Percentiles rank a stretch among this genome's conserved stretches.
These are phyloP conservation scores for Acaromyces ingoldii DNA, from an alignment of 1,284 basidiomycete species.

Conservation along the genomic window DNA sequence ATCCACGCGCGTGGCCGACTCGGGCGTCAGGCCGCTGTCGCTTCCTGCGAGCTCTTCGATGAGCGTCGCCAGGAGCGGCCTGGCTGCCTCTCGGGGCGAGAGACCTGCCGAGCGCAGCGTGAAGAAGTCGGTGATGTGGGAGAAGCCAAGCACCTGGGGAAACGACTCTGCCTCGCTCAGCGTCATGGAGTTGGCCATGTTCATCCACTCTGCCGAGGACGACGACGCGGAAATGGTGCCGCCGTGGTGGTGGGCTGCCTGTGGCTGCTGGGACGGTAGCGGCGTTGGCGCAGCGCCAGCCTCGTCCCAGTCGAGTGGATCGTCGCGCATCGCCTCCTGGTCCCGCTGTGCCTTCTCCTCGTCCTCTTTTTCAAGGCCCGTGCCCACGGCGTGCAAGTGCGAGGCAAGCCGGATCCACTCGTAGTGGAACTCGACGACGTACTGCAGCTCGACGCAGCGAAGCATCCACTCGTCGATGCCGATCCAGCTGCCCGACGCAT, in stretches of 20 bases:
- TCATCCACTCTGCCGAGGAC: constrained; percentile 26
- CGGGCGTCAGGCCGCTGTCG: constrained; percentile 13
- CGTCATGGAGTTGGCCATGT: too few relatives aligned
- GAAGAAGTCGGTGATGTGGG: constrained; percentile 24
- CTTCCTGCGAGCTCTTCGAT: constrained; percentile 21
- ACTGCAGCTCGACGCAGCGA: constrained; percentile 28
- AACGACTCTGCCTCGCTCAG: too few relatives aligned
- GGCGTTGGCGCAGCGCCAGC: constrained; percentile 1
- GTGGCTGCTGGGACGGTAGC: constrained; percentile 14
- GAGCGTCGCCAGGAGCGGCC: constrained; percentile 26
- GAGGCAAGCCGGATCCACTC: background rate
- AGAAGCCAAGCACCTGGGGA: constrained; percentile 25
- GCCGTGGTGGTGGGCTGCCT: constrained; percentile 7
- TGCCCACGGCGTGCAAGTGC: background rate
- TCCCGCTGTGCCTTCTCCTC: background rate
- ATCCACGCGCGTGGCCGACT: constrained; percentile 21
- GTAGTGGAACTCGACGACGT: constrained; percentile 5
- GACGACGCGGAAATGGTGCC: constrained; percentile 8
- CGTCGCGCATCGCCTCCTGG: constrained; percentile 9
- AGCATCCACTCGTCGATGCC: constrained; percentile 33
- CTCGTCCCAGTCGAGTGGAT: constrained; percentile 29
- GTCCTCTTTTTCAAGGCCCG: too few relatives aligned
- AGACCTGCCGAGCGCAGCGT: constrained; percentile 22
- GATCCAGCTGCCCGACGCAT: constrained; percentile 26
- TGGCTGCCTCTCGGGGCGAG: constrained; percentile 23